phyloP scores from a whole-genome alignment of 208 protist genomes.

The Leishmania guyanensis region DNA sequence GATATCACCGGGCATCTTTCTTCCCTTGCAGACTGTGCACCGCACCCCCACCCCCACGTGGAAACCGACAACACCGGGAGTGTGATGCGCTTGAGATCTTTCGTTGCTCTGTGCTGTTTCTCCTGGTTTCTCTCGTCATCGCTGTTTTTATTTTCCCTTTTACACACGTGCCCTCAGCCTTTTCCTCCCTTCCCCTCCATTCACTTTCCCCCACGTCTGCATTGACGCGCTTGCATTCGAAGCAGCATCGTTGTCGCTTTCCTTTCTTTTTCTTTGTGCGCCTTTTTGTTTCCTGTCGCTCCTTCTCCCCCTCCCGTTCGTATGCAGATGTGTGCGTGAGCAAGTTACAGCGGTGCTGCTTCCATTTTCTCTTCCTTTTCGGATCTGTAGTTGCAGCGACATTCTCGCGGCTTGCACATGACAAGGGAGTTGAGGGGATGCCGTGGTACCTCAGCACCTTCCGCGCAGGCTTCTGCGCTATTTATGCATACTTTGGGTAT shows the following conservation, averaged over 20 bases:
- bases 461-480: conserved; percentile 63
- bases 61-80: background rate
- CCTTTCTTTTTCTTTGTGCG: background rate
- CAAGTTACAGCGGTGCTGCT: background rate
- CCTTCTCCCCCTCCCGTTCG: background rate
- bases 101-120: background rate
- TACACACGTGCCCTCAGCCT: background rate
- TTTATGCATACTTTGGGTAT: conserved; percentile 79
- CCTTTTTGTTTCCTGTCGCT: background rate
- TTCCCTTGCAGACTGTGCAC: background rate
- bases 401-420: background rate
- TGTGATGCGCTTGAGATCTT: background rate
- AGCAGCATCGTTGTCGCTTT: background rate
- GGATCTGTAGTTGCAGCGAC: background rate
- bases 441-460: conserved; percentile 89
- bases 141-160: background rate
- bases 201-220: background rate
- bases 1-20: background rate
- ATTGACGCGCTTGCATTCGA: background rate
- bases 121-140: background rate
- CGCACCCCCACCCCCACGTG: background rate
- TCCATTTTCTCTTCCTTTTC: background rate
- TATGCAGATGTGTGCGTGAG: background rate
- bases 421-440: conserved; percentile 20
- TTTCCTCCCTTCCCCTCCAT: background rate